phyloP scores from a whole-genome alignment of 768 basidiomycete species.

The Psilocybe cyanescens region DNA sequence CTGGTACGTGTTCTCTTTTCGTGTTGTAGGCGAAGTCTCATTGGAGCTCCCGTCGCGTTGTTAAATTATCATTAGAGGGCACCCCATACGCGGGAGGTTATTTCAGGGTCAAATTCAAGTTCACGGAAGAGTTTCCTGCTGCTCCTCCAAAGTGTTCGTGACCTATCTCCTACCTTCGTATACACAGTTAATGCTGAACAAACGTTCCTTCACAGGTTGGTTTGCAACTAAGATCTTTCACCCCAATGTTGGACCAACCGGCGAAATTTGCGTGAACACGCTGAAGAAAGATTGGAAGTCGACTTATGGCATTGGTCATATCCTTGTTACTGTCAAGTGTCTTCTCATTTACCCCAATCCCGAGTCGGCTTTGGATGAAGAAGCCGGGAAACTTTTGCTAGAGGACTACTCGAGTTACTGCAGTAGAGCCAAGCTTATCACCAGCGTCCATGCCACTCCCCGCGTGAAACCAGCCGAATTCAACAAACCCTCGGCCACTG shows the following conservation, averaged over 20 bases:
- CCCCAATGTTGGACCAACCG: conserved; percentile 87
- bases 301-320: conserved; percentile 88
- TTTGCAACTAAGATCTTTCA: conserved; percentile 96
- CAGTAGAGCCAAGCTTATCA: conserved; percentile 85
- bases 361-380: conserved; percentile 94
- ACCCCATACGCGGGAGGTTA: conserved; percentile 73
- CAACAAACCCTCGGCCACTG: conserved; percentile 41
- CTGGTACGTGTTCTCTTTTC: conserved; percentile 59
- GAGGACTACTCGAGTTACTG: conserved; percentile 92
- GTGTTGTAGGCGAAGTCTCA: conserved; percentile 5
- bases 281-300: conserved; percentile 98
- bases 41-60: conserved; percentile 27
- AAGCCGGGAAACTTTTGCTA: conserved; percentile 89
- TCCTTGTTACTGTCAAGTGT: conserved; percentile 92
- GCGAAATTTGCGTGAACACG: conserved; percentile 97
- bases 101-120: conserved; percentile 80
- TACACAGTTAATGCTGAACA: neutral
- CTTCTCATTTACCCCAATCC: conserved; percentile 97
- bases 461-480: conserved; percentile 77
- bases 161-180: neutral
- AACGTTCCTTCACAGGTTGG: conserved; percentile 58
- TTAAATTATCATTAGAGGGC: conserved; percentile 41
- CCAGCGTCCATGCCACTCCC: conserved; percentile 89
- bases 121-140: conserved; percentile 93
- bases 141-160: conserved; percentile 89